phyloP scores from a whole-genome alignment of 2,329 filamentous ascomycete species.

The Lomentospora prolificans region DNA sequence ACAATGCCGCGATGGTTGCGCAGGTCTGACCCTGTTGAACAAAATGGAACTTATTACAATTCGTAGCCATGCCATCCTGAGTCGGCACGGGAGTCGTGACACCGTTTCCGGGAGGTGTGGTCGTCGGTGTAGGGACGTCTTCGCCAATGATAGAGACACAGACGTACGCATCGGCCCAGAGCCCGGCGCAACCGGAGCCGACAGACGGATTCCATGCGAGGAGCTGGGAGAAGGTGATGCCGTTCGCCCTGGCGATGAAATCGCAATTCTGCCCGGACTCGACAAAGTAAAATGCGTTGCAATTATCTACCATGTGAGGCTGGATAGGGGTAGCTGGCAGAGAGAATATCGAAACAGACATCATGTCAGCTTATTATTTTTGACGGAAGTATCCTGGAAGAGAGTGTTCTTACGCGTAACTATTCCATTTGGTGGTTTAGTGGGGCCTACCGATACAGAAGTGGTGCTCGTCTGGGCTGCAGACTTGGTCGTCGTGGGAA shows the following conservation, averaged over 20 bases:
- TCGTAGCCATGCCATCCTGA: constrained; percentile 7
- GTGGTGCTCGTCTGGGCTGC: not conserved
- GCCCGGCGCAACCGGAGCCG: constrained; percentile 10
- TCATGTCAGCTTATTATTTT: no score
- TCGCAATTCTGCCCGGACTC: constrained; percentile 11
- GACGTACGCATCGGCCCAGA: constrained; percentile 11
- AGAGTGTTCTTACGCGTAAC: not conserved
- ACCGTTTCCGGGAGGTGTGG: not conserved
- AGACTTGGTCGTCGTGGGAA: not conserved
- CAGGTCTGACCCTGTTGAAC: not conserved
- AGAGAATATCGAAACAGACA: constrained; percentile 6
- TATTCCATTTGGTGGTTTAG: not conserved
- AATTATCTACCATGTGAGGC: constrained; percentile 13
- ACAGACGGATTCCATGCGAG: constrained; percentile 14
- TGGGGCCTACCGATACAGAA: not conserved
- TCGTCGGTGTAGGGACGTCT: not conserved
- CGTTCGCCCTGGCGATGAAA: constrained; percentile 8
- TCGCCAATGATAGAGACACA: constrained; percentile 10
- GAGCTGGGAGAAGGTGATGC: constrained; percentile 12
- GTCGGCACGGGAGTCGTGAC: constrained; percentile 3
- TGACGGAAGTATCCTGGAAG: no score
- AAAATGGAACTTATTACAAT: constrained; percentile 9
- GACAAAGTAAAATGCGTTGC: constrained; percentile 14
- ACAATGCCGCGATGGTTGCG: not conserved
- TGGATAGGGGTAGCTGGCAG: constrained; percentile 12